Percentiles rank a stretch among this genome's conserved stretches.
phyloP scores from a whole-genome alignment of 2,329 filamentous ascomycete species.

The Verticillium klebahnii region DNA sequence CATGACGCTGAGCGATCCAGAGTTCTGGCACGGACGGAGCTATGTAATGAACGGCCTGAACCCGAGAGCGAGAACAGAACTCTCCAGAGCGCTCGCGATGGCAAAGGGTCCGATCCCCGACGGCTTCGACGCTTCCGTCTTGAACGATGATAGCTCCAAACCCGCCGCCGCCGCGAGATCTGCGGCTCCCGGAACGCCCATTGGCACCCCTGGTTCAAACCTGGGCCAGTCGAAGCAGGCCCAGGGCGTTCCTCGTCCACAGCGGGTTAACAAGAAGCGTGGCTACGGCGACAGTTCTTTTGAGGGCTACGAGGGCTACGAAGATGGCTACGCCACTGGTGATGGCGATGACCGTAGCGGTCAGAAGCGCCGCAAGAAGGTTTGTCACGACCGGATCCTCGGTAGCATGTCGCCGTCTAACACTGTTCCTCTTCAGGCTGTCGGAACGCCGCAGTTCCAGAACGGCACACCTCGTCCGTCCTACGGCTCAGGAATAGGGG shows the following conservation, averaged over 20 bases:
- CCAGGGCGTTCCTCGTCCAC: constrained; percentile 41
- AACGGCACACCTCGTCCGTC: constrained; percentile 3
- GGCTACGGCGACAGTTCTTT: constrained; percentile 71
- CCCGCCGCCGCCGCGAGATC: constrained; percentile 31
- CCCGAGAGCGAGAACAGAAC: constrained; percentile 32
- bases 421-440: not conserved
- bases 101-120: constrained; percentile 48
- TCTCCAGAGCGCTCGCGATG: constrained; percentile 53
- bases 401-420: not conserved
- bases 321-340: constrained; percentile 71
- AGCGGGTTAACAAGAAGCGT: constrained; percentile 66
- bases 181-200: constrained; percentile 50
- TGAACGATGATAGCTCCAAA: constrained; percentile 49
- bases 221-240: constrained; percentile 15
- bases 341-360: constrained; percentile 59
- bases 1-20: constrained; percentile 40
- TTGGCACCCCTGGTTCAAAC: constrained; percentile 43
- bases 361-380: constrained; percentile 64
- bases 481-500: constrained; percentile 4
- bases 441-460: constrained; percentile 6
- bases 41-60: constrained; percentile 51
- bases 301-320: constrained; percentile 71
- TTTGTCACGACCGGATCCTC: not conserved
- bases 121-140: constrained; percentile 52
- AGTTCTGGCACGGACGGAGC: constrained; percentile 23